Evolutionary conservation across 495 filamentous ascomycete genomes (phyloP), one percentile per base, ranked within the genome.

Genomic region (Talaromyces proteolyticus): DNA sequence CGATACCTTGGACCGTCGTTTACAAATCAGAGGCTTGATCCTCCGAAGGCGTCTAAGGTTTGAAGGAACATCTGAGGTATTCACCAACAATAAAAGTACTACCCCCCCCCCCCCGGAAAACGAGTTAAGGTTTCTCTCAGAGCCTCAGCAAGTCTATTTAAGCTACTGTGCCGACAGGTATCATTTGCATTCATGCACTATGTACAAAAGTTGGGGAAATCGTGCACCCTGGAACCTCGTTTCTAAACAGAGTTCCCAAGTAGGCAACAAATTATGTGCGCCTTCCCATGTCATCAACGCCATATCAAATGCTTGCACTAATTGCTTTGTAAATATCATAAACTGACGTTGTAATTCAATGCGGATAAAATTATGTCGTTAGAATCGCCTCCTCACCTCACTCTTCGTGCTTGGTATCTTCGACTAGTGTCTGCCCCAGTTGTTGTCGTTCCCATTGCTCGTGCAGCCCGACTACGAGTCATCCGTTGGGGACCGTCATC

Each of bases 401-500:
- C 10, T 12, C 36, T n/a, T 21, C 47, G 34, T 39, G 34, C 37
- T 10, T 17, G 44, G 17, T 41, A 41, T 17, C 18, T 10, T 6
- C 44, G 44, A 16, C 1, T 19, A 19, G 16, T 24, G 12, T 8
- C 44, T 20, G 16, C 0, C n/a, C 37, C 26, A n/a, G n/a, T n/a
- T n/a, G n/a, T n/a, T n/a, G n/a, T n/a, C 25, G 22, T 14, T 12
- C 47, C 47, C n/a, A 20, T 29, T 17, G 19, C 22, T 17, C 59
- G 57, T 46, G 67, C 57, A 14, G 66, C 69, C 50, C 73, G 71
- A 47, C 69, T 74, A 12, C 69, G 65, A 17, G 69, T 74, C 46
- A 72, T 57, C 21, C 69, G 69, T 16, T 63, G 62, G 19, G 67
- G 66, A 20, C 58, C 51, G 52, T 74, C 71, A 11, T 73, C 71